A percentile compares a stretch with the other conserved stretches of the same genome.
These are phyloP conservation scores for Nadsonia commutata DNA, from an alignment of 1,139 yeast genomes.

Conservation along the genomic window DNA sequence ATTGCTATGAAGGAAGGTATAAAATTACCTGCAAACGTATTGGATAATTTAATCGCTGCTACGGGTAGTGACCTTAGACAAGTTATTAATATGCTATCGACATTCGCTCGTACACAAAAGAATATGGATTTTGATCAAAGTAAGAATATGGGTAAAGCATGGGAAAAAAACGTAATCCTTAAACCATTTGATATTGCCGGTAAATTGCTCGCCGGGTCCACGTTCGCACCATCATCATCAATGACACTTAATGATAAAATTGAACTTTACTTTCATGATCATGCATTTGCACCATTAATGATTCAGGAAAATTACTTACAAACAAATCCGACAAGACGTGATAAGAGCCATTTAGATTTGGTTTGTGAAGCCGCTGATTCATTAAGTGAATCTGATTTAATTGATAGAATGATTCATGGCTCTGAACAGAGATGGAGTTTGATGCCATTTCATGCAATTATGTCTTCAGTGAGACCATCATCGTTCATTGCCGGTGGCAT, in stretches of 20 bases:
- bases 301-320: slow-evolving; percentile 80
- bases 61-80: slow-evolving; percentile 90
- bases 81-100: slow-evolving; percentile 75
- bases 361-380: slow-evolving; percentile 75
- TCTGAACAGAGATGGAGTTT: slow-evolving; percentile 94
- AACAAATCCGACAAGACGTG: slow-evolving; percentile 36
- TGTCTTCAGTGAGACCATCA: slow-evolving; percentile 77
- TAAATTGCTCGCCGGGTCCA: slow-evolving; percentile 48
- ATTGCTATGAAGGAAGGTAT: slow-evolving; percentile 78
- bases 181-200: slow-evolving; percentile 87
- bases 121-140: slow-evolving; percentile 43
- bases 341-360: slow-evolving; percentile 37
- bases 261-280: slow-evolving; percentile 84
- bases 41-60: slow-evolving; percentile 73
- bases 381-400: slow-evolving; percentile 66
- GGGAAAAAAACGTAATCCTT: slow-evolving; percentile 83
- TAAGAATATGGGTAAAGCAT: slow-evolving; percentile 40
- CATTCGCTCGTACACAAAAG: slow-evolving; percentile 57
- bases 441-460: slow-evolving; percentile 80
- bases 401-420: slow-evolving; percentile 70
- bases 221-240: slow-evolving; percentile 37
- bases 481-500: slow-evolving; percentile 62
- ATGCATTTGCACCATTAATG: slow-evolving; percentile 91
- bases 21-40: slow-evolving; percentile 62
- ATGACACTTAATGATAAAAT: slow-evolving; percentile 67